phyloP scores from a whole-genome alignment of 805 yeast species.

The Lachancea waltii region DNA sequence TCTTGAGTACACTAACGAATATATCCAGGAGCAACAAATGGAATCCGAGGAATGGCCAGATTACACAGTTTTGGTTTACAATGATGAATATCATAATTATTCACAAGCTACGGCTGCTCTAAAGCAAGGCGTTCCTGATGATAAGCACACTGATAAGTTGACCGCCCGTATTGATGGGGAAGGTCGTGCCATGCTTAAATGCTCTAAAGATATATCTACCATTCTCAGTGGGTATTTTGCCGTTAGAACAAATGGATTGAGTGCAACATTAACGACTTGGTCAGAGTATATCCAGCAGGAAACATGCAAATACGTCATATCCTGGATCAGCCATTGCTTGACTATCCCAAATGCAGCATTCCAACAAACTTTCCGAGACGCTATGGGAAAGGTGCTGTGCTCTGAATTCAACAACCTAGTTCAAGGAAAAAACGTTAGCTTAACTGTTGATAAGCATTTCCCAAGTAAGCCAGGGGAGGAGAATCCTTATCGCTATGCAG shows the following conservation, averaged over 20 bases:
- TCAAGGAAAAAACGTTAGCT: conserved; percentile 22
- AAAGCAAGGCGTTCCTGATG: conserved; percentile 34
- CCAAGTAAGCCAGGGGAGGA: conserved; percentile 13
- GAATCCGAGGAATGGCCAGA: conserved; percentile 15
- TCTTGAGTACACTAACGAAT: conserved; percentile 17
- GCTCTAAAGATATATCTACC: conserved; percentile 25
- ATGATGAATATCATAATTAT: conserved; percentile 67
- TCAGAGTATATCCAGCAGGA: conserved; percentile 47
- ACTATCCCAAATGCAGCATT: conserved; percentile 34
- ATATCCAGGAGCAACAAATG: conserved; percentile 4
- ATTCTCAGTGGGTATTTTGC: conserved; percentile 32
- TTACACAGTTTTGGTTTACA: conserved; percentile 60
- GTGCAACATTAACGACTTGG: conserved; percentile 47
- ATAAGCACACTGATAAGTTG: conserved; percentile 28
- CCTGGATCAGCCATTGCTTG: conserved; percentile 44
- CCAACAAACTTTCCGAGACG: conserved; percentile 35
- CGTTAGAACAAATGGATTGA: conserved; percentile 45
- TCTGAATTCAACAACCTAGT: conserved; percentile 16
- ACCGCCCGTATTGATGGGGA: conserved; percentile 41
- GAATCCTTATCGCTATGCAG: conserved; percentile 22
- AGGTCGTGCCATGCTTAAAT: conserved; percentile 46
- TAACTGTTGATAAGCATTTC: conserved; percentile 21
- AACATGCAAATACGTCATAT: conserved; percentile 39
- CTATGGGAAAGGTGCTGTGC: conserved; percentile 42
- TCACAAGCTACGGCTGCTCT: conserved; percentile 48